Conservation (phyloP, 2,329 filamentous ascomycete species). For the Cladosporium halotolerans region DNA sequence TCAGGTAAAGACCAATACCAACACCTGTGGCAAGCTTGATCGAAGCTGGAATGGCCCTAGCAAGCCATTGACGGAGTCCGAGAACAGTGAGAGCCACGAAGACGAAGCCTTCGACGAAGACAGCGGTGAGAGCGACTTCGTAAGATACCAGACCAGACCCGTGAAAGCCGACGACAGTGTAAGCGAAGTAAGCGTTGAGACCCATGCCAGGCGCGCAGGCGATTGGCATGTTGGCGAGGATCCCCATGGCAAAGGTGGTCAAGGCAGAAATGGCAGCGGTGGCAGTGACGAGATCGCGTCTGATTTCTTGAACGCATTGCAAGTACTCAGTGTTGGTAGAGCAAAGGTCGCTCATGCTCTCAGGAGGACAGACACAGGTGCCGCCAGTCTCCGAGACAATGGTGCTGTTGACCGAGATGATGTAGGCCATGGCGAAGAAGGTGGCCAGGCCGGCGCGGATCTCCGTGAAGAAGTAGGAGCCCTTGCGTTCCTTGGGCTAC, state of each 20-base stretch:
- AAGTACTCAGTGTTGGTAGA: conserved; percentile 52
- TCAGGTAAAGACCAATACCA: conserved; percentile 78
- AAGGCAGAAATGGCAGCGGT: conserved; percentile 78
- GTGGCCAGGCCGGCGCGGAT: conserved; percentile 75
- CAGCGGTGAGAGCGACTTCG: conserved; percentile 70
- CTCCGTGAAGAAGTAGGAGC: conserved; percentile 75
- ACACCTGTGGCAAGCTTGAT: conserved; percentile 84
- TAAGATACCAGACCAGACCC: conserved; percentile 70
- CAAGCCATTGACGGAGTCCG: conserved; percentile 82
- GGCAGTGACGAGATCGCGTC: conserved; percentile 74
- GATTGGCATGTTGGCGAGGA: conserved; percentile 75
- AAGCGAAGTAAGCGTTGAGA: conserved; percentile 82
- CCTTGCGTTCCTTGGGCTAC: conserved; percentile 64
- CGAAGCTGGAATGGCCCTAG: conserved; percentile 71
- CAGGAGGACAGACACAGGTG: conserved; percentile 63
- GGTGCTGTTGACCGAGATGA: conserved; percentile 58
- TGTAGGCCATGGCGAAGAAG: conserved; percentile 66
- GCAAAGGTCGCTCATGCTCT: conserved; percentile 46
- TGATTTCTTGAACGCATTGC: conserved; percentile 57
- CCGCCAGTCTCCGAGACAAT: conserved; percentile 68
- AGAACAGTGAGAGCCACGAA: conserved; percentile 74
- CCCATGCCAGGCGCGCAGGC: conserved; percentile 71
- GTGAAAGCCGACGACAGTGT: conserved; percentile 70
- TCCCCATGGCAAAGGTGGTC: conserved; percentile 74
- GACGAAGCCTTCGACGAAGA: conserved; percentile 82